phyloP scores from a whole-genome alignment of 108 stramenopile genomes.

The Epithemia pelagica region DNA sequence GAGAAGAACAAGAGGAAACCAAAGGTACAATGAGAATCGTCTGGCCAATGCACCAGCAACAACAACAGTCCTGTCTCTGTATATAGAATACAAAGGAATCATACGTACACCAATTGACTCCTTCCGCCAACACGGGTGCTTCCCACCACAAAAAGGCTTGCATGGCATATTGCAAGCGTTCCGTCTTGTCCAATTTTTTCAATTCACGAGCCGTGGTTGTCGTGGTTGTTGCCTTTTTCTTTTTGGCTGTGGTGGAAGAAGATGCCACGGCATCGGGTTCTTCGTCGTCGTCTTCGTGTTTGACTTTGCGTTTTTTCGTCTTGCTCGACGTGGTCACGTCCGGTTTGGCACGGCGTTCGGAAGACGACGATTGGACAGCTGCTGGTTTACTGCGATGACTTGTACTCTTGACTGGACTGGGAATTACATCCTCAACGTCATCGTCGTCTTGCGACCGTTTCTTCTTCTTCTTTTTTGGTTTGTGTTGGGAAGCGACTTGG shows the following conservation, averaged over 20 bases:
- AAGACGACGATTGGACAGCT: too few relatives aligned
- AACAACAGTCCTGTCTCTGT: too few relatives aligned
- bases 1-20: too few relatives aligned
- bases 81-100: slow-evolving; percentile 35
- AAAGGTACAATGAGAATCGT: too few relatives aligned
- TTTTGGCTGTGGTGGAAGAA: too few relatives aligned
- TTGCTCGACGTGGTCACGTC: neutral
- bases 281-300: neutral
- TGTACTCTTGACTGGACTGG: neutral
- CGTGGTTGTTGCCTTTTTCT: too few relatives aligned
- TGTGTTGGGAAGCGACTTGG: neutral
- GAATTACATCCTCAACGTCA: neutral
- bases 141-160: slow-evolving; percentile 90
- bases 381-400: too few relatives aligned
- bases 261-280: neutral
- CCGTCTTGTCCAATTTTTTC: slow-evolving; percentile 69
- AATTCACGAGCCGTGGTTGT: slow-evolving; percentile 22
- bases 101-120: slow-evolving; percentile 81
- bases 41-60: too few relatives aligned
- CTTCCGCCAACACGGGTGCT: slow-evolving; percentile 72
- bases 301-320: neutral
- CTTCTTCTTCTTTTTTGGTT: neutral
- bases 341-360: neutral
- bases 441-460: neutral
- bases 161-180: slow-evolving; percentile 83